Base-by-base conservation (phyloP, 345 rosid genomes). In the Eucalyptus sp. region DNA sequence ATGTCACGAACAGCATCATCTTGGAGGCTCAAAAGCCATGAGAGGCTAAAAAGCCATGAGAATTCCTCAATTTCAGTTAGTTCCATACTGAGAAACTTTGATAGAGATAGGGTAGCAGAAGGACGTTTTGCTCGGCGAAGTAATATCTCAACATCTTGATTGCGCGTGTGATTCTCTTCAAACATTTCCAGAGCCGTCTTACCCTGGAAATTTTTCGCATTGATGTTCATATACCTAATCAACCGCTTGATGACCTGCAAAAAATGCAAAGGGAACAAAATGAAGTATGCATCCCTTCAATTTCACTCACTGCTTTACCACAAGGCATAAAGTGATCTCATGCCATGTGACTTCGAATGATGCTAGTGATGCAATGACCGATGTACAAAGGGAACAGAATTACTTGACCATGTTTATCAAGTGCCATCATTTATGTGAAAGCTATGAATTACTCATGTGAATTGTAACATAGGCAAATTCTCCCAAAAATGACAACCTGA, bases 101-200 rank as follows among this genome's bases (percentile, higher is more conserved):
- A 49, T 49, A 49, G 50, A 49, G 50, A 49, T 1, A 13, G 0
- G 50, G 0, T 4, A 0, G 0, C 2, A 49, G 15, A 1, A 49
- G 15, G 0, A 13, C 50, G 50, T 15, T 6, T 49, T 49, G 50
- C 50, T 49, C 15, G 15, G 2, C 1, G 50, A 49, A 49, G 50
- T 49, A 49, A 49, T 49, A 49, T 49, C 50, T 49, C 6, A 49
- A 1, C 50, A 49, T 49, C 50, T 49, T 13, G 50, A 49, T 49
- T 49, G 50, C 50, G 0, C 15, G 0, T 49, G 0, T 0, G 6
- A 13, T 13, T 49, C 50, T 49, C 15, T 49, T 49, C 1, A 49
- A 0, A 49, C 15, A 49, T 49, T 1, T 1, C 6, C 1, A 49
- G 50, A 49, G 50, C 15, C 0, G 15, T 49, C 5, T 4, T 0